Evolutionary conservation across 1,139 yeast species (phyloP), one percentile per base, ranked within the genome.

Genomic region (Geotrichum macrosporum): DNA sequence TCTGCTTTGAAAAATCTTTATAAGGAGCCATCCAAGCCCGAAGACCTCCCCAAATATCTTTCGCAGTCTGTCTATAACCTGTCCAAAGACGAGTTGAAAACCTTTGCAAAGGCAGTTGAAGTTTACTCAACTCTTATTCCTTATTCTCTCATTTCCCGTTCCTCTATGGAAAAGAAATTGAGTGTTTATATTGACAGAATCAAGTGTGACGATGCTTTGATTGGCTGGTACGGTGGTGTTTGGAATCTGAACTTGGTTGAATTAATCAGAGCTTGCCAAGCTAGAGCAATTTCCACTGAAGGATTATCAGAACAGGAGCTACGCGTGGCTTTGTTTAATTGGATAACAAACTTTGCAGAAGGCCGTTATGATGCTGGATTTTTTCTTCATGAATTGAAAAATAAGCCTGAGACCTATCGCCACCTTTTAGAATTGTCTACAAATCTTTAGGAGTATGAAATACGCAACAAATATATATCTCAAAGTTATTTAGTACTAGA

Each of bases 181-280:
- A 47, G 51, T 21, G 22, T 35, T 12, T 57, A 61, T 42, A 48
- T 63, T 33, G 52, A 53, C 8, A 53, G 51, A 26, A 50, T 64
- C 29, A 53, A 52, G 12, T 57, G 62, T 12, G 68, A 64, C 44
- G 56, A 62, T 46, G 41, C 54, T 13, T 56, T 64, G 29, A 54
- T 64, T 32, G 55, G 59, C 12, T 50, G 60, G 24, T 61, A 56
- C 49, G 66, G 66, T 6, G 63, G 67, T 13, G 63, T 57, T 2
- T 53, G 60, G 54, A 51, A 47, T 4, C 53, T 64, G 46, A 53
- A 54, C 33, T 48, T 50, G 9, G 52, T 36, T 8, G 68, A 64
- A 44, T 44, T 64, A 10, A 51, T 47, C 2, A 48, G 53, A 36
- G 67, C 68, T 1, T 60, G 66, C 36, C 55, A 56, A 8, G 57